Base-by-base conservation (phyloP, 2,329 filamentous ascomycete genomes). In the Diplodia corticola region DNA sequence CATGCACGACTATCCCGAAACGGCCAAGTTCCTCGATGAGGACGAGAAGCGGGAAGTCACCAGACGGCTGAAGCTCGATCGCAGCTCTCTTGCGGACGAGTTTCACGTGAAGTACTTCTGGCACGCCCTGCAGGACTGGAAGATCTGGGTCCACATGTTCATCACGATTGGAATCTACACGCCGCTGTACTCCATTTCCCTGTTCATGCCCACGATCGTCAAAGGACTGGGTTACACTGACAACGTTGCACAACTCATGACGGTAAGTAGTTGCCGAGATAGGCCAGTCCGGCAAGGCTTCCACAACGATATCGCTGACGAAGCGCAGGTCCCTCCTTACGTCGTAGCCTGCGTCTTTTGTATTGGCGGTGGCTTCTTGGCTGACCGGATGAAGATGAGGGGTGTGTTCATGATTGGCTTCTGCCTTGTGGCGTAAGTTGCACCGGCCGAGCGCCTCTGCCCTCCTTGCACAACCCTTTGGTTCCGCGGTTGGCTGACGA, bases 191-290 rank as follows among this genome's bases (percentile, higher is more conserved):
- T 81, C 79, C 7, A 75, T 82, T 40, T 77, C 79, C 0, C 71
- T 83, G 12, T 82, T 81, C 71, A 69, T 82, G 26, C 80, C 79
- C 0, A 89, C 89, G 0, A 88, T 93, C 66, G 89, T 92, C 57
- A 80, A 83, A 67, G 89, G 88, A 5, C 83, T 77, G 73, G 84
- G 85, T n/a, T 90, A 89, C 74, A 82, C 78, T 65, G 80, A 82
- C 17, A 86, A 88, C 57, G 77, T 81, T 30, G 86, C 88, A 0
- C 82, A 90, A 4, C 82, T 90, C 10, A 80, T 91, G 63, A 89
- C 87, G 0, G 85, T 64, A 54, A 17, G 48, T 22, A n/a, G 54
- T 12, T 44, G 35, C 17, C 12, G 54, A 12, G 20, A 22, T 22
- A 55, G 33, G 9, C 20, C 30, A 46, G 17, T 15, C 40, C 40